These are phyloP conservation scores for Penicillium nordicum DNA, from an alignment of 2,329 filamentous ascomycete genomes.

Conservation along the genomic window DNA sequence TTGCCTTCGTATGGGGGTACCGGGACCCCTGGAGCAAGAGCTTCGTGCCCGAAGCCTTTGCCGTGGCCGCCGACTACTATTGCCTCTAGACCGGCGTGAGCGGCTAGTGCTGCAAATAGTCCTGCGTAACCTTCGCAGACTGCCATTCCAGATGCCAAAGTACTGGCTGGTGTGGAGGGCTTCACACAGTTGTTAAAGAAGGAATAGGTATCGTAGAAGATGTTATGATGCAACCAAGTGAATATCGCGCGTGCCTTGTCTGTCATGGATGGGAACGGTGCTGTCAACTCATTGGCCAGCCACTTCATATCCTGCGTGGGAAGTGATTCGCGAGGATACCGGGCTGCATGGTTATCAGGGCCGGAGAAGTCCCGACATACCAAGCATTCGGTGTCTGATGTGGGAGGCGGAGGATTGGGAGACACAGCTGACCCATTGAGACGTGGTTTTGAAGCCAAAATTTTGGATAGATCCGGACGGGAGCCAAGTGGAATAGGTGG, in stretches of 20 bases:
- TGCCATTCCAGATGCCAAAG: slow-evolving; percentile 71
- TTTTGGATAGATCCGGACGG: slow-evolving; percentile 56
- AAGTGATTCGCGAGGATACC: slow-evolving; percentile 69
- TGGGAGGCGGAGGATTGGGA: slow-evolving; percentile 13
- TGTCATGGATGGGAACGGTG: slow-evolving; percentile 73
- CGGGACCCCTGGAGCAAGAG: slow-evolving; percentile 61
- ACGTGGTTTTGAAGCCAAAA: slow-evolving; percentile 54
- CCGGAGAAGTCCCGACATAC: slow-evolving; percentile 83
- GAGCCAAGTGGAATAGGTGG: slow-evolving; percentile 55
- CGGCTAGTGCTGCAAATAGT: slow-evolving; percentile 74
- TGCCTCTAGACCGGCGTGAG: slow-evolving; percentile 73
- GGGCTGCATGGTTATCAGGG: slow-evolving; percentile 73
- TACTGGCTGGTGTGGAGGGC: slow-evolving; percentile 66
- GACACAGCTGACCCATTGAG: slow-evolving; percentile 21
- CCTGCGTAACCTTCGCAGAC: slow-evolving; percentile 91
- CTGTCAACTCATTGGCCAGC: slow-evolving; percentile 73
- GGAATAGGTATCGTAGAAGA: slow-evolving; percentile 74
- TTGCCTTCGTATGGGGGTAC: slow-evolving; percentile 62
- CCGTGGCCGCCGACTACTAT: slow-evolving; percentile 74
- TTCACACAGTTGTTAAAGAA: slow-evolving; percentile 73
- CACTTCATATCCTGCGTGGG: slow-evolving; percentile 67
- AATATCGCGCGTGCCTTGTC: slow-evolving; percentile 94
- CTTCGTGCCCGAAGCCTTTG: slow-evolving; percentile 74
- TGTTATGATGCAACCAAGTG: slow-evolving; percentile 92
- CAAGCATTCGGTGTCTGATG: slow-evolving; percentile 56